Conservation (phyloP, 2,329 filamentous ascomycete genomes). For the Lachnellula suecica region DNA sequence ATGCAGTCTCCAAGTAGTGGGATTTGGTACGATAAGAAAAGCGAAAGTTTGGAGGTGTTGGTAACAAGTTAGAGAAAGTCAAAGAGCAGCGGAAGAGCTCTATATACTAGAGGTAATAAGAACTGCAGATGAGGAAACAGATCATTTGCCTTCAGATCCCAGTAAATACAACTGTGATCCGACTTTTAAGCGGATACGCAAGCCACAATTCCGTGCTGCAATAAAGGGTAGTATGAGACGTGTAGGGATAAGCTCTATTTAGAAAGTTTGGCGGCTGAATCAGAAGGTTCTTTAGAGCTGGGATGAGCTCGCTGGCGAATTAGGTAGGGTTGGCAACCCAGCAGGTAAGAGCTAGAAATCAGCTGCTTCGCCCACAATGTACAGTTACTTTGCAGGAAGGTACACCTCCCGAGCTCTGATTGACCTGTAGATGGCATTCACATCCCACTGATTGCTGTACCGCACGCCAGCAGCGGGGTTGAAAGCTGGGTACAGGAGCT, state of each 20-base stretch:
- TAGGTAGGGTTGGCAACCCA: not conserved
- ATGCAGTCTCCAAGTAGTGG: too few species aligned
- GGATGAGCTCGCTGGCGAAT: constrained; percentile 13
- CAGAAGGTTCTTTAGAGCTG: constrained; percentile 6
- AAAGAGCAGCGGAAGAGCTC: too few species aligned
- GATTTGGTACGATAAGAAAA: too few species aligned
- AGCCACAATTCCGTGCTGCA: constrained; percentile 19
- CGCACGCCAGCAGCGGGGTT: not conserved
- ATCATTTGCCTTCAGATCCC: too few species aligned
- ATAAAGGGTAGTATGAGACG: constrained; percentile 13
- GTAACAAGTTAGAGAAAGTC: too few species aligned
- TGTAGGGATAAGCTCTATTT: constrained; percentile 14
- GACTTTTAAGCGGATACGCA: constrained; percentile 28
- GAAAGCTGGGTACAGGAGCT: not conserved
- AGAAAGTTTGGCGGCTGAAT: constrained; percentile 27
- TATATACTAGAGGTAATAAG: too few species aligned
- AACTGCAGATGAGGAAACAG: too few species aligned
- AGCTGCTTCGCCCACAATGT: too few species aligned
- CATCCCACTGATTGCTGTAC: too few species aligned
- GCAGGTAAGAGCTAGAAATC: constrained; percentile 6
- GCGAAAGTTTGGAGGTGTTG: too few species aligned
- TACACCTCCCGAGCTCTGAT: not conserved
- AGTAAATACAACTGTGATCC: constrained; percentile 27
- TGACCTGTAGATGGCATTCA: not conserved
- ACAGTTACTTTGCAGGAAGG: constrained; percentile 1